phyloP scores from a whole-genome alignment of 345 rosid genomes.

The Populus ilicifolia region DNA sequence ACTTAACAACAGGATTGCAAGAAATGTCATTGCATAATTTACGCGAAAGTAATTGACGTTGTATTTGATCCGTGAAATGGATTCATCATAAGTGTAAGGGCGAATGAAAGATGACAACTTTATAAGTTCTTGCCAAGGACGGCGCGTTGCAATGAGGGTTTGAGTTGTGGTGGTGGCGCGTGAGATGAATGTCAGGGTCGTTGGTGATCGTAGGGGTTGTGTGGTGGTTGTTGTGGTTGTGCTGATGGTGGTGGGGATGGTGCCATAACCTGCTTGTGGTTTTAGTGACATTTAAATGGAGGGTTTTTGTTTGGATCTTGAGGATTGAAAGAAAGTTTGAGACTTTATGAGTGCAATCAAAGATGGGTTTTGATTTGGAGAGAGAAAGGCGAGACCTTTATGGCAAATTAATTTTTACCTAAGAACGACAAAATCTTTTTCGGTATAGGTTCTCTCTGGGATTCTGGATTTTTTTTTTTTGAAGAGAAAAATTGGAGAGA shows the following conservation, averaged over 20 bases:
- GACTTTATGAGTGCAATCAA: not conserved
- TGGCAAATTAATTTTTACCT: not conserved
- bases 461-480: too few relatives aligned
- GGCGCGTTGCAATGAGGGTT: constrained; percentile 50
- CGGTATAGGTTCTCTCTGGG: too few relatives aligned
- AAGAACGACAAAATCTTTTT: too few relatives aligned
- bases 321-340: not conserved
- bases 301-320: not conserved
- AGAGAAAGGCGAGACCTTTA: not conserved
- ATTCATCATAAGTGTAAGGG: constrained; percentile 53
- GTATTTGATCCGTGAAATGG: constrained; percentile 47
- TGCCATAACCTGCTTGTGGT: constrained; percentile 38
- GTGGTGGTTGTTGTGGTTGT: constrained; percentile 1
- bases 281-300: constrained; percentile 17
- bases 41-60: constrained; percentile 65
- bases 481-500: too few relatives aligned
- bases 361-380: not conserved
- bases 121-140: constrained; percentile 76
- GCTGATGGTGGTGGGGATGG: constrained; percentile 18
- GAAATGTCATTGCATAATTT: constrained; percentile 59
- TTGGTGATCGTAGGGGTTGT: constrained; percentile 14
- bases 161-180: constrained; percentile 49
- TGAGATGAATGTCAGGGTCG: constrained; percentile 38
- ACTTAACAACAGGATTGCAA: constrained; percentile 59
- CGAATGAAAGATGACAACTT: constrained; percentile 43